Base-by-base conservation (phyloP, 345 rosid species). In the Pugionium cornutum region DNA sequence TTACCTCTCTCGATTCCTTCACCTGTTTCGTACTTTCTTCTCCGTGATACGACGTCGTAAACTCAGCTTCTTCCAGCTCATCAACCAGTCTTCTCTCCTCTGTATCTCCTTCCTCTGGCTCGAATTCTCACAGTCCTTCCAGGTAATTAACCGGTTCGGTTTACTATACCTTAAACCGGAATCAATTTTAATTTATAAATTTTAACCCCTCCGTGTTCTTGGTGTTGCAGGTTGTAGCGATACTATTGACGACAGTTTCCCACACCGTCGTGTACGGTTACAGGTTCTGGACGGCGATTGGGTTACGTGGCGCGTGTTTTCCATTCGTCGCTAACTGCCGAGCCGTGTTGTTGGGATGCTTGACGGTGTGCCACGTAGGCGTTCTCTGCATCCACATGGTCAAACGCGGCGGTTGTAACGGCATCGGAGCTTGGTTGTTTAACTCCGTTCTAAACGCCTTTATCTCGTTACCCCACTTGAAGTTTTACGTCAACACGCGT, bases 221-320 rank as follows among this genome's bases (percentile, higher is more conserved):
- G 9, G 1, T 68, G 51, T 43, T 53, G 29, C 88, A 92, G 78
- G 95, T 90, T 0, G 58, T 86, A 6, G 96, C 92, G 32, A 92
- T 92, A 69, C 62, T 89, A 0, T 41, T 84, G 33, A 78, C 86
- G 48, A 88, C 97, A 30, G 44, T 86, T 37, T 71, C 82, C n/a
- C 83, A 86, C 83, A 68, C 83, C 32, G 83, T 88, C 2, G 87
- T 86, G 0, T 94, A 89, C 67, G 99, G 97, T 4, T 94, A 89
- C 78, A 80, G 95, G n/a, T 94, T 94, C 75, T 94, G 90, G 99
- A 90, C 88, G 27, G 96, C 86, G 42, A 75, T 85, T 0, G 99
- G 97, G 33, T 64, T 94, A 56, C 95, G 83, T 0, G 49, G 81
- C n/a, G 97, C 92, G 6, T 70, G 90, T 51, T 85, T 79, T 51